Evolutionary conservation across 1,284 basidiomycete genomes (phyloP).

Genomic region (Ceratobasidium sp.): DNA sequence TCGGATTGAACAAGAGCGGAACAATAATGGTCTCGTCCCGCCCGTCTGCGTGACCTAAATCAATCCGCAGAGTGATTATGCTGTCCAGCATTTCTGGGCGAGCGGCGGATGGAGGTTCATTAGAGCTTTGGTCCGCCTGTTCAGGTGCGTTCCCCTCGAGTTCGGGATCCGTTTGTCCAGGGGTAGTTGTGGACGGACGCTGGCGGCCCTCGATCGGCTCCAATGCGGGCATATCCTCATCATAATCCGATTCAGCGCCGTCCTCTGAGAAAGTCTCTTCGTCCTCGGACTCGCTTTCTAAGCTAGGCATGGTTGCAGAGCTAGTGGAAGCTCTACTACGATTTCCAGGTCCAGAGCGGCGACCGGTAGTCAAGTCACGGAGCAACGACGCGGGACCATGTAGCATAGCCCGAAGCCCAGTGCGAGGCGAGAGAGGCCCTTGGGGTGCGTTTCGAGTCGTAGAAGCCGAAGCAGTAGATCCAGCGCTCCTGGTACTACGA

Average conservation of each 20-base stretch:
- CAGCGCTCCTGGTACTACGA: slow-evolving; percentile 11
- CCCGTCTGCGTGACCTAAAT: slow-evolving; percentile 38
- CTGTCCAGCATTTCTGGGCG: slow-evolving; percentile 24
- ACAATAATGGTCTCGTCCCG: slow-evolving; percentile 42
- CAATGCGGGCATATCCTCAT: slow-evolving; percentile 36
- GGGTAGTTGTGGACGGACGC: not conserved
- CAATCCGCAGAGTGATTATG: slow-evolving; percentile 40
- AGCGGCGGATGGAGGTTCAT: not conserved
- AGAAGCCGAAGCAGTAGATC: slow-evolving; percentile 5
- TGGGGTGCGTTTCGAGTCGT: slow-evolving; percentile 2
- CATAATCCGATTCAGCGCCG: not conserved
- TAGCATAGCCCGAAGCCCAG: slow-evolving; percentile 19
- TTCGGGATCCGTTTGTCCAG: not conserved
- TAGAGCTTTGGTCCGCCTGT: not conserved
- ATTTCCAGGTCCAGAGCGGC: not conserved
- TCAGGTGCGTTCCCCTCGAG: not conserved
- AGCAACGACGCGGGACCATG: slow-evolving; percentile 8
- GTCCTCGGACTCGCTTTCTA: slow-evolving; percentile 26
- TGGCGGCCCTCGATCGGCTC: slow-evolving; percentile 22
- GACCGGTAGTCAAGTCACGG: slow-evolving; percentile 16
- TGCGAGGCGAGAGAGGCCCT: slow-evolving; percentile 3
- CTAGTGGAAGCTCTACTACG: slow-evolving; percentile 1
- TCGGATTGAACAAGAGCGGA: slow-evolving; percentile 37
- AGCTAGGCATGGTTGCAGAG: slow-evolving; percentile 17
- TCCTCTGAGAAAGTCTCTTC: slow-evolving; percentile 12